Conservation (phyloP, 176 grass and related monocot genomes). For the Raddia distichophylla region DNA sequence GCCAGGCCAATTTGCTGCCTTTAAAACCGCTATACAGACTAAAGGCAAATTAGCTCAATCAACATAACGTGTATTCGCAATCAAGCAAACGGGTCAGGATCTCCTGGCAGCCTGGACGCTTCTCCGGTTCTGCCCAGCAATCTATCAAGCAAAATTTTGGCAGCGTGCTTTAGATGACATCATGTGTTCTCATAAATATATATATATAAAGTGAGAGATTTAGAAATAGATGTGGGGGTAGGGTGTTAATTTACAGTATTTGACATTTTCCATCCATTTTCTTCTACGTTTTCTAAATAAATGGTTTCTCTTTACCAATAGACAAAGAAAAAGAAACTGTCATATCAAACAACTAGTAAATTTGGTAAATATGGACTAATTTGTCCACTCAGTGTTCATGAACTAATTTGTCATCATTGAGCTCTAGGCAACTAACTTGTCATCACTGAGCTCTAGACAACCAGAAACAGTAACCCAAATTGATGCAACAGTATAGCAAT, state of each 20-base stretch:
- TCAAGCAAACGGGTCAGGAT: conserved; percentile 94
- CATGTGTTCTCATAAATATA: background rate
- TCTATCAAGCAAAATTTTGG: conserved; percentile 55
- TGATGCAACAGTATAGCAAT: conserved; percentile 6
- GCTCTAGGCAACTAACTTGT: background rate
- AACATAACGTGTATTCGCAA: conserved; percentile 91
- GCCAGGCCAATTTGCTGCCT: conserved; percentile 30
- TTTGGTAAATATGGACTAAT: background rate
- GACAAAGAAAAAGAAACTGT: background rate
- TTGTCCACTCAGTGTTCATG: background rate
- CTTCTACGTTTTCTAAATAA: background rate
- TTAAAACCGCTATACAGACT: conserved; percentile 57
- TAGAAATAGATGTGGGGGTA: background rate
- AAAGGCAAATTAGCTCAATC: conserved; percentile 60
- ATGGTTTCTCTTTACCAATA: background rate
- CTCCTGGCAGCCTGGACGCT: conserved; percentile 88
- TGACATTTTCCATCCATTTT: conserved; percentile 5
- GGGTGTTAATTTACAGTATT: background rate
- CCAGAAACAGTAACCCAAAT: background rate
- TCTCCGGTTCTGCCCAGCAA: conserved; percentile 90
- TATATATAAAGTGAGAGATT: background rate
- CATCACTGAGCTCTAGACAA: background rate
- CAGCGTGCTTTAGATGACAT: background rate
- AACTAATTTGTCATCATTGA: background rate
- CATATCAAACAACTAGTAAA: background rate